phyloP scores from a whole-genome alignment of 805 yeast genomes.

The Saccharomyces mikatae region DNA sequence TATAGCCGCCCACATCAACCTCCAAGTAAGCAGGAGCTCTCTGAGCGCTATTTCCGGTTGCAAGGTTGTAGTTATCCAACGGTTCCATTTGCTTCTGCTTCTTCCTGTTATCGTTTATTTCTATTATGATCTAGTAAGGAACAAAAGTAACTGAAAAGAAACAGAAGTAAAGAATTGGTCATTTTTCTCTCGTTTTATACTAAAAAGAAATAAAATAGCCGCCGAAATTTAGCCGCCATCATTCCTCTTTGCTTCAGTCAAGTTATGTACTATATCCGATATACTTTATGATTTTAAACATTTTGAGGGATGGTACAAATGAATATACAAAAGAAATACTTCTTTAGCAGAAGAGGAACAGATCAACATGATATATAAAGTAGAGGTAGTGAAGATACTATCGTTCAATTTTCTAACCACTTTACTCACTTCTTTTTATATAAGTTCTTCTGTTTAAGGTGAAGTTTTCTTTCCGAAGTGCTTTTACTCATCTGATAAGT shows the following conservation, averaged over 20 bases:
- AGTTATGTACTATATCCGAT: neutral
- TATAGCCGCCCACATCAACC: constrained; percentile 8
- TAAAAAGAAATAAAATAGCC: neutral
- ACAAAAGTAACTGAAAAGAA: neutral
- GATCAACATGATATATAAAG: neutral
- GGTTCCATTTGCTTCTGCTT: neutral
- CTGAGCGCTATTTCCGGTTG: neutral
- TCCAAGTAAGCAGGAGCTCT: neutral
- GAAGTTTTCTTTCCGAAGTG: neutral
- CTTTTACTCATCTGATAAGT: neutral
- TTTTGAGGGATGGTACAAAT: neutral
- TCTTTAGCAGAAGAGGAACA: neutral
- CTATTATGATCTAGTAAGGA: neutral
- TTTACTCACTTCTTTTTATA: neutral
- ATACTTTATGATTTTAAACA: neutral
- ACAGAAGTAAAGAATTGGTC: neutral
- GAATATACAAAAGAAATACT: neutral
- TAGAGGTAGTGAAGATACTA: neutral
- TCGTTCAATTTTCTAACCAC: too few relatives aligned
- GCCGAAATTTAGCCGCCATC: neutral
- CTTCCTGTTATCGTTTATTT: neutral
- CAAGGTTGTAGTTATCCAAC: neutral
- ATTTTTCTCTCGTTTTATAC: neutral
- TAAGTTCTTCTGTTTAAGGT: too few relatives aligned
- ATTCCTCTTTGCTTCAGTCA: neutral